Evolutionary conservation across 495 filamentous ascomycete species (phyloP), one percentile per base, ranked within the genome.

Genomic region (Filosporella fistucella): DNA sequence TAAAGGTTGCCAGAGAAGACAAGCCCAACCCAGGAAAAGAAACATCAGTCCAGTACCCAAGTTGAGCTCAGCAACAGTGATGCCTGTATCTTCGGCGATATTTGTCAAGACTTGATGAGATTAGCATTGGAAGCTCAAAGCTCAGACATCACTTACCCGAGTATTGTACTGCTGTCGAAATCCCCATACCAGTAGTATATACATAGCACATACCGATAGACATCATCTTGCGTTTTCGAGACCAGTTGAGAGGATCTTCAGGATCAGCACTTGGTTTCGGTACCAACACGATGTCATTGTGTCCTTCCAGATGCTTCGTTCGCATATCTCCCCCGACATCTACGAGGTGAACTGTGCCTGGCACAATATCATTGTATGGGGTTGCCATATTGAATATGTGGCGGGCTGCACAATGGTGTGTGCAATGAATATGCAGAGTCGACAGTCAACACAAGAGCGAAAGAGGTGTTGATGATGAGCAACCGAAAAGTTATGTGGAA

Each of bases 201-300:
- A n/a, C n/a, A n/a, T n/a, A n/a, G n/a, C n/a, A n/a, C n/a, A n/a
- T n/a, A n/a, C n/a, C n/a, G n/a, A n/a, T n/a, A n/a, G n/a, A n/a
- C n/a, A n/a, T n/a, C n/a, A n/a, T n/a, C n/a, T n/a, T n/a, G 42
- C 77, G 69, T 25, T 65, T 61, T 3, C 59, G 65, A 40, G 75
- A 70, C 80, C 80, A 83, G 42, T 81, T 82, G 47, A 83, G 60
- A 17, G 80, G 78, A 48, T 84, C 78, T 40, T 82, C 70, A 1
- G 76, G 75, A 49, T 81, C 73, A 42, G 63, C 61, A 11, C 77
- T 80, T 2, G 79, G 79, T 1, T 69, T 61, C 3, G 79, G 79
- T 24, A 81, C 68, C 25, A 83, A 59, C 10, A 82, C 73, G 45
- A 81, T 74, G 41, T 80, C 77, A 22, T 58, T 52, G 39, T 38